Base-by-base conservation (phyloP, 257 asterid genomes). In the Solanum paucissectum region DNA sequence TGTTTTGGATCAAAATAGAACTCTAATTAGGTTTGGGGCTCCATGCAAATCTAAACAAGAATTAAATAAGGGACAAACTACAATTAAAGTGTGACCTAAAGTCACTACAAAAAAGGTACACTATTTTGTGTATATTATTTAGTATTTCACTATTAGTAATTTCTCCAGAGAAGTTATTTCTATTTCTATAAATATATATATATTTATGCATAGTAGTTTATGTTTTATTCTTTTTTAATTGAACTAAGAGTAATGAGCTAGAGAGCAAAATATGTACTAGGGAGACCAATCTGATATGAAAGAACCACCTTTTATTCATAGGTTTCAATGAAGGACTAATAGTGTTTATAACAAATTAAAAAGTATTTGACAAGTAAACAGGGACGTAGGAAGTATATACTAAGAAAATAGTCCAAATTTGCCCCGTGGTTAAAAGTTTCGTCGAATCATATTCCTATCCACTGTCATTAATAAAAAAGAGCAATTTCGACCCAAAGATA, bases 21-120 rank as follows among this genome's bases (percentile, higher is more conserved):
- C 62, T 79, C 36, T 85, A n/a, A 77, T 85, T 88, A 91, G 96
- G 94, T 93, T 93, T 89, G 95, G 94, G 94, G 95, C 95, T 94
- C 96, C 93, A 92, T 94, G 93, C 72, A 64, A 91, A 87, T 86
- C 87, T 73, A 83, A 87, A 91, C 66, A 88, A 46, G 55, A 89
- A 34, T 73, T 83, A 90, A 86, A 74, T 83, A 88, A 66, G 75
- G 23, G 75, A 69, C 37, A 68, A 69, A 29, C 75, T 69, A 69
- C 37, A 9, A 55, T 55, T 55, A 55, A 74, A 89, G 88, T 36
- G 66, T n/a, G 44, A 29, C 55, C 55, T 34, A 85, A 88, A 86
- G 76, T 73, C 84, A 83, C 49, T 88, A 89, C 89, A 88, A 88
- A 86, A 23, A 64, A 75, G 83, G 72, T 83, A 84, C 72, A 83